Conservation (phyloP, 495 filamentous ascomycete species). For the Podospora conica region DNA sequence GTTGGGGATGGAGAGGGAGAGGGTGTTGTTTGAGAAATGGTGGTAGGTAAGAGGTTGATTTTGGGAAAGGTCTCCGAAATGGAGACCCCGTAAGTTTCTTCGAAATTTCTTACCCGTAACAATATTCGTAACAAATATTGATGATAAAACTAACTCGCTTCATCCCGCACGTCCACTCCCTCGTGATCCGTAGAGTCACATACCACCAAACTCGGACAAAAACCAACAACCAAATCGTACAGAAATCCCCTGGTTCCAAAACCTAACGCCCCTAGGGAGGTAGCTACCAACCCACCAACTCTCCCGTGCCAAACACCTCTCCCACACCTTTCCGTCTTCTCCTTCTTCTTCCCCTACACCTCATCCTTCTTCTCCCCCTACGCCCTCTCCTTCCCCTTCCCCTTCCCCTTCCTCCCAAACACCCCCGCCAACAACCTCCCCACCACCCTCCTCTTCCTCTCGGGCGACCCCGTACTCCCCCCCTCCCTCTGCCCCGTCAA, state of each 20-base stretch:
- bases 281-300: not conserved
- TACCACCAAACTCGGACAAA: too few species aligned
- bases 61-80: too few species aligned
- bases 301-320: not conserved
- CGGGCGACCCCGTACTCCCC: not conserved
- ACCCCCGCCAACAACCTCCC: not conserved
- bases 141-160: too few species aligned
- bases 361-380: not conserved
- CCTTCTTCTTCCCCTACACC: not conserved
- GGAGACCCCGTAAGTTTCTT: too few species aligned
- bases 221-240: too few species aligned
- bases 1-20: slow-evolving; percentile 47
- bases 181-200: too few species aligned
- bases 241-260: too few species aligned
- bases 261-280: not conserved
- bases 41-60: slow-evolving; percentile 59
- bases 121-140: too few species aligned
- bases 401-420: not conserved
- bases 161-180: too few species aligned
- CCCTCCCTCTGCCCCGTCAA: not conserved
- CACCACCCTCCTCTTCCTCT: not conserved
- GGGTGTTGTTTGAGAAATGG: slow-evolving; percentile 81
- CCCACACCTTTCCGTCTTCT: too few species aligned
- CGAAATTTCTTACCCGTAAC: too few species aligned
- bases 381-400: not conserved